Conservation (phyloP, 352 stramenopile species). For the Phytophthora nicotianae region DNA sequence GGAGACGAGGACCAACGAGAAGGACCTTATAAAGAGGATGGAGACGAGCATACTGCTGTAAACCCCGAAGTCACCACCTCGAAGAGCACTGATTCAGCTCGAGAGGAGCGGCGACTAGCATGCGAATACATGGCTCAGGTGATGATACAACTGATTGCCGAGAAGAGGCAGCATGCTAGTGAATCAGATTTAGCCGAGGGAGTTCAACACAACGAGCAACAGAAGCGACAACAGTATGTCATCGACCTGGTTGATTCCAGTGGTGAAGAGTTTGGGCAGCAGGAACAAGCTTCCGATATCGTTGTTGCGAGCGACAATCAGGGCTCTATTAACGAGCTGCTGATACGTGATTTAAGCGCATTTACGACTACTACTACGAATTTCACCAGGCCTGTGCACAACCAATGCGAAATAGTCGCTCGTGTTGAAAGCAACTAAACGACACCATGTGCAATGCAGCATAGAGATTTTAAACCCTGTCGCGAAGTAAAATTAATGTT, state of each 20-base stretch:
- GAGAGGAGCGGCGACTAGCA: slow-evolving; percentile 26
- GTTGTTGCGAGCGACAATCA: slow-evolving; percentile 8
- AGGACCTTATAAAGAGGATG: neutral
- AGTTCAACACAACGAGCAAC: neutral
- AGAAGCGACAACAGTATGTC: neutral
- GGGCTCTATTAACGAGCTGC: neutral
- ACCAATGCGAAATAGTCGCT: neutral
- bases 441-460: neutral
- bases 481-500: too few relatives aligned
- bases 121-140: slow-evolving; percentile 35
- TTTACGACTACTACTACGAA: too few relatives aligned
- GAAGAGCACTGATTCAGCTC: neutral
- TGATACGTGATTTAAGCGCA: neutral
- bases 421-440: neutral
- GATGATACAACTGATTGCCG: slow-evolving; percentile 29
- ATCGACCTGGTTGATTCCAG: slow-evolving; percentile 8
- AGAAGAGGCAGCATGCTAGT: slow-evolving; percentile 12
- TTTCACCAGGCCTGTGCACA: neutral
- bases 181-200: neutral
- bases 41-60: neutral
- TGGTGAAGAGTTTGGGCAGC: slow-evolving; percentile 2
- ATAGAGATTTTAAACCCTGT: too few relatives aligned
- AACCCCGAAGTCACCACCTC: neutral
- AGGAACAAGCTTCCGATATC: neutral
- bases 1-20: slow-evolving; percentile 1